Evolutionary conservation across 2,329 filamentous ascomycete genomes (phyloP), one percentile per base, ranked within the genome.

Genomic region (Rutstroemia sp.): DNA sequence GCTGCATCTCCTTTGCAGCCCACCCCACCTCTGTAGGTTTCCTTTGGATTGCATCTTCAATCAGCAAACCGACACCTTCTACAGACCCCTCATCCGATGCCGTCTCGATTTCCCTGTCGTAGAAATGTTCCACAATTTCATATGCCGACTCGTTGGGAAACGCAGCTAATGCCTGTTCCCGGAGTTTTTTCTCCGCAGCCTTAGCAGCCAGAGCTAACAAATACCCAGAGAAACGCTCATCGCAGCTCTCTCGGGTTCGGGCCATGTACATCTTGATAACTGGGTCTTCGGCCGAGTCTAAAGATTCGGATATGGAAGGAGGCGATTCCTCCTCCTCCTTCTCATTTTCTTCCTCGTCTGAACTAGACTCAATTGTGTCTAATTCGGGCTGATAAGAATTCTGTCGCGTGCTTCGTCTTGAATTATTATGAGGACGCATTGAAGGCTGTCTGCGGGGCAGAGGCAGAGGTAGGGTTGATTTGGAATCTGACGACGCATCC

Each of bases 171-270:
- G 86, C 88, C 86, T 57, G 85, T 82, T 72, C 91, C 60, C 87
- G 83, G 61, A 96, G 76, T 69, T 92, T 87, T 66, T 85, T 83
- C 69, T 94, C 86, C 8, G 88, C 88, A 66, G 90, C 86, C 66
- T 84, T 86, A 51, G 88, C 88, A 45, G 91, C 89, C 57, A 95
- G 76, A 56, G 88, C 84, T 57, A 95, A 79, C 55, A 96, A 73
- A 70, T 92, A 92, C 39, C 85, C 83, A 51, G 87, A 83, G 63
- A 88, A 87, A 60, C 82, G 80, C 60, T 89, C 88, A 67, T 94
- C 88, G 61, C 88, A 86, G 57, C 78, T 91, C 77, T 75, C 87
- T 71, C 74, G 84, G 77, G 57, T 80, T 77, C 61, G 75, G 74
- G 68, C 81, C 73, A 68, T 58, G 58, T 69, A 67, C 59, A 68